A percentile compares a stretch with the other conserved stretches of the same genome.
These are phyloP conservation scores for Aspergillus flavus DNA, from an alignment of 2,329 filamentous ascomycete genomes.

Conservation along the genomic window DNA sequence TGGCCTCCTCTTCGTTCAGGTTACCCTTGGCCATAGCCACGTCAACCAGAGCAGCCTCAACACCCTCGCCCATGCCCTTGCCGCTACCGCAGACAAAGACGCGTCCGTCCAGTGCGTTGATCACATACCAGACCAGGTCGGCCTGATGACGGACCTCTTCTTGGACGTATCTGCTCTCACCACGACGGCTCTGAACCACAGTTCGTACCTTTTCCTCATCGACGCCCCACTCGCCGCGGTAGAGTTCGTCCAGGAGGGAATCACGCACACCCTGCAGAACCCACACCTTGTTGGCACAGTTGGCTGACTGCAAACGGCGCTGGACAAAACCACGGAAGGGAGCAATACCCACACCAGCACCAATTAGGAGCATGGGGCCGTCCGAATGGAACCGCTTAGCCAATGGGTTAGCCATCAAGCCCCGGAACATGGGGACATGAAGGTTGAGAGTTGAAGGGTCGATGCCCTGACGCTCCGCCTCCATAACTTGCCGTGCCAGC, in stretches of 20 bases:
- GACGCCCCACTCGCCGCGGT: conserved; percentile 93
- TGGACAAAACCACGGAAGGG: conserved; percentile 98
- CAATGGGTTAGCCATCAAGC: conserved; percentile 94
- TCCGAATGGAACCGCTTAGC: conserved; percentile 90
- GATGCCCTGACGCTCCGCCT: conserved; percentile 64
- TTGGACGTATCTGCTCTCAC: conserved; percentile 89
- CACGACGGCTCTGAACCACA: conserved; percentile 74
- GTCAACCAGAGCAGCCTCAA: conserved; percentile 82
- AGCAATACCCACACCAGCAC: conserved; percentile 93
- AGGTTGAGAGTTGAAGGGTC: conserved; percentile 60
- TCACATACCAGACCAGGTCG: conserved; percentile 97
- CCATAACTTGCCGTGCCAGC: conserved; percentile 72
- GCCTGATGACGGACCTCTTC: conserved; percentile 90
- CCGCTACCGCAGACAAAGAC: conserved; percentile 96
- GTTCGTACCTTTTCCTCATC: conserved; percentile 85
- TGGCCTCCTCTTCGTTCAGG: conserved; percentile 77
- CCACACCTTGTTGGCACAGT: conserved; percentile 98
- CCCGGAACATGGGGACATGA: conserved; percentile 95
- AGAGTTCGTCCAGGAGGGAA: conserved; percentile 90
- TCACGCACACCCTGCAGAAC: conserved; percentile 94
- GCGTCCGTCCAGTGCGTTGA: conserved; percentile 92
- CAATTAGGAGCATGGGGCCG: conserved; percentile 96
- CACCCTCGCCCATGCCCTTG: conserved; percentile 96
- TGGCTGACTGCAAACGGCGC: conserved; percentile 87
- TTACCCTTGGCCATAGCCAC: conserved; percentile 93